Conservation (phyloP, 2,329 filamentous ascomycete species). For the Cytospora schulzeri region DNA sequence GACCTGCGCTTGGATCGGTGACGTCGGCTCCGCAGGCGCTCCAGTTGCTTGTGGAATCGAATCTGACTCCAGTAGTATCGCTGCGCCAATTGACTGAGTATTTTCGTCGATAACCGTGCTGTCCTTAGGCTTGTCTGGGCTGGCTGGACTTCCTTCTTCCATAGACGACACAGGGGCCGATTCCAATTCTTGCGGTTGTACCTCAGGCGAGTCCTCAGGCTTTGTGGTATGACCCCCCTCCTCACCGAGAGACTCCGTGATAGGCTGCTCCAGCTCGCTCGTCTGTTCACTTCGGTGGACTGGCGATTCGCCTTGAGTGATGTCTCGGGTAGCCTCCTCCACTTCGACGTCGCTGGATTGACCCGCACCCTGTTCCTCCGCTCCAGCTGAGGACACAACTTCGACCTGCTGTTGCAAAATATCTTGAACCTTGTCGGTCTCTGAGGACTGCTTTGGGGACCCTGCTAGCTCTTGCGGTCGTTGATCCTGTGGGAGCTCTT, state of each 20-base stretch:
- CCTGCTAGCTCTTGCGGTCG: not conserved
- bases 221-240: not conserved
- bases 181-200: slow-evolving; percentile 26
- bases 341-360: too few relatives aligned
- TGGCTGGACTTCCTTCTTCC: slow-evolving; percentile 28
- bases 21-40: not conserved
- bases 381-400: not conserved
- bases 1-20: not conserved
- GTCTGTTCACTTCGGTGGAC: not conserved
- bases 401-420: not conserved
- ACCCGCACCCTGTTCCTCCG: not conserved
- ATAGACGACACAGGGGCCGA: slow-evolving; percentile 24
- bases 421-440: not conserved
- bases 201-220: not conserved
- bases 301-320: not conserved
- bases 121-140: slow-evolving; percentile 35
- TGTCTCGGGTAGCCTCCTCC: not conserved
- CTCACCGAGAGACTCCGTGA: not conserved
- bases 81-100: not conserved
- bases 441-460: not conserved
- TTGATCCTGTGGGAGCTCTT: not conserved
- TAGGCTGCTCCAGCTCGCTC: not conserved
- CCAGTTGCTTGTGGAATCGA: not conserved
- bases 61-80: slow-evolving; percentile 2
- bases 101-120: slow-evolving; percentile 1